Percentiles rank a stretch among this genome's conserved stretches.
These are phyloP conservation scores for Aspergillus wentii DNA, from an alignment of 495 filamentous ascomycete genomes.

Conservation along the genomic window DNA sequence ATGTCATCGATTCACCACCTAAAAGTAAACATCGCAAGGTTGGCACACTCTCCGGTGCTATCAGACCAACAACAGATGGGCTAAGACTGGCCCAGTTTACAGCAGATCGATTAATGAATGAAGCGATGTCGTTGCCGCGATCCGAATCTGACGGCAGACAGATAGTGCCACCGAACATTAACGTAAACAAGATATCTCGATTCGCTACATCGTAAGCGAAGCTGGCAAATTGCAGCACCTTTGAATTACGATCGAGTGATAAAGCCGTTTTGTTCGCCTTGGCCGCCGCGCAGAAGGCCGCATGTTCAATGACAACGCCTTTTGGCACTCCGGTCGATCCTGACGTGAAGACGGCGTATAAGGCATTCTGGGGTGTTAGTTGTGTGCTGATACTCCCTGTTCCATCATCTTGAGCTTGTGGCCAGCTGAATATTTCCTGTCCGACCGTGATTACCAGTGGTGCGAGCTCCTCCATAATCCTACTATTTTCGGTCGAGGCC, in stretches of 20 bases:
- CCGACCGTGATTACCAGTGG: not conserved
- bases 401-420: not conserved
- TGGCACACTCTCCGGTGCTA: conserved; percentile 22
- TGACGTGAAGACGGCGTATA: conserved; percentile 59
- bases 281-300: not conserved
- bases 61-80: conserved; percentile 34
- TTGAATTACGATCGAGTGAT: not conserved
- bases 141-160: conserved; percentile 47
- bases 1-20: conserved; percentile 8
- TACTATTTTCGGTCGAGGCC: not conserved
- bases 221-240: not conserved
- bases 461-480: not conserved
- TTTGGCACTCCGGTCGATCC: conserved; percentile 66
- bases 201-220: conserved; percentile 38
- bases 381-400: not conserved
- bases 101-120: conserved; percentile 15
- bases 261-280: conserved; percentile 9
- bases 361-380: not conserved
- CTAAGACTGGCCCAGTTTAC: conserved; percentile 28
- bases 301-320: conserved; percentile 51
- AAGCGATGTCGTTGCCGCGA: conserved; percentile 18
- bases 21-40: conserved; percentile 3
- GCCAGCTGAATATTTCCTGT: not conserved
- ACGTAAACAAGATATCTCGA: conserved; percentile 42
- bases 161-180: conserved; percentile 41